These are phyloP conservation scores for Dioscorea alata DNA, from an alignment of 106 monocot genomes.

Conservation along the genomic window DNA sequence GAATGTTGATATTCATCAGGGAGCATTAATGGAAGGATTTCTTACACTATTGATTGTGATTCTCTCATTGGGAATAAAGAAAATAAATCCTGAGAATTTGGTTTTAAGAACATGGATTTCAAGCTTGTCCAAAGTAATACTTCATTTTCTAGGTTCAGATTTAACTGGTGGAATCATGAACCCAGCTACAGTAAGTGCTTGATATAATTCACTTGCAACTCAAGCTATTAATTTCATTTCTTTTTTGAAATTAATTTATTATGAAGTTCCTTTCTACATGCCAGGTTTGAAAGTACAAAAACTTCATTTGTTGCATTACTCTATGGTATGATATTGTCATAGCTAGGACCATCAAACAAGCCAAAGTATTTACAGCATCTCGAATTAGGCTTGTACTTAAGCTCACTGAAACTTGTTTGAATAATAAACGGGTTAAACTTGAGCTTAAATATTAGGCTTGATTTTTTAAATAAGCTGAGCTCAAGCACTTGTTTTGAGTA, in stretches of 20 bases:
- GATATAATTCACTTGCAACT: background rate
- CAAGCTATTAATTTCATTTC: too few relatives aligned
- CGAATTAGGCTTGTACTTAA: too few relatives aligned
- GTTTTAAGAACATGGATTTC: slow-evolving; percentile 55
- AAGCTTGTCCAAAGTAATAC: slow-evolving; percentile 47
- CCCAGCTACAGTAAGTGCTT: slow-evolving; percentile 56
- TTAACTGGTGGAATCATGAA: slow-evolving; percentile 74
- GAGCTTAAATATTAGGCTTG: too few relatives aligned
- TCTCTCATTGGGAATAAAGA: slow-evolving; percentile 35
- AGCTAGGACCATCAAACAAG: background rate
- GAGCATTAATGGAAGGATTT: slow-evolving; percentile 55
- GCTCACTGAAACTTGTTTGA: too few relatives aligned
- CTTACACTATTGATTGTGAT: slow-evolving; percentile 44
- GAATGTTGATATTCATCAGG: slow-evolving; percentile 56
- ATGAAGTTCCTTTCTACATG: background rate
- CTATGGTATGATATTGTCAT: background rate
- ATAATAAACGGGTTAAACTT: too few relatives aligned
- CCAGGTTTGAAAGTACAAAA: background rate
- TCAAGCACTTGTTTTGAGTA: too few relatives aligned
- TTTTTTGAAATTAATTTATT: background rate
- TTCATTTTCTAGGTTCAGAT: slow-evolving; percentile 56
- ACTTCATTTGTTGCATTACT: background rate
- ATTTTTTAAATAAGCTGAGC: too few relatives aligned
- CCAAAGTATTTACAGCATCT: too few relatives aligned
- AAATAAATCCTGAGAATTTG: slow-evolving; percentile 33